A percentile compares a stretch with the other conserved stretches of the same genome.
phyloP scores from a whole-genome alignment of 2,329 filamentous ascomycete genomes.

The Sporothrix curviconia region DNA sequence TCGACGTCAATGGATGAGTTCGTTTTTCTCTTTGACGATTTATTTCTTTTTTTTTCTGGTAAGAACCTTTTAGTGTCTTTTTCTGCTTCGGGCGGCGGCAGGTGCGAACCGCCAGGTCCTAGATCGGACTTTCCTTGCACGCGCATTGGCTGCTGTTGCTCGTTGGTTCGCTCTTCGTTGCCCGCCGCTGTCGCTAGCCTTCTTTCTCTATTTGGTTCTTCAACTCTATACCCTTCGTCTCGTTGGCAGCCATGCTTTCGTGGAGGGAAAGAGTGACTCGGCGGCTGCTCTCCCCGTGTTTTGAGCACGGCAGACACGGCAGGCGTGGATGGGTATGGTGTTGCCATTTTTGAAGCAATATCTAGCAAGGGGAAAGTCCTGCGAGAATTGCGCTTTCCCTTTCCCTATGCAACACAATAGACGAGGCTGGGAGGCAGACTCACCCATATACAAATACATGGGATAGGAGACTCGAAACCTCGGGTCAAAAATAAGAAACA shows the following conservation, averaged over 20 bases:
- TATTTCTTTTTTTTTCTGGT: slow-evolving; percentile 10
- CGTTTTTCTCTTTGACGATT: neutral
- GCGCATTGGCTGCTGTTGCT: slow-evolving; percentile 16
- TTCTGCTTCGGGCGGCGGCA: neutral
- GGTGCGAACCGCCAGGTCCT: slow-evolving; percentile 14
- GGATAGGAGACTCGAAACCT: too few relatives aligned
- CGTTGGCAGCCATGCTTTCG: too few relatives aligned
- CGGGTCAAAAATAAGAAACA: too few relatives aligned
- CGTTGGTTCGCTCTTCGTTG: slow-evolving; percentile 10
- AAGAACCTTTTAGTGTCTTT: too few relatives aligned
- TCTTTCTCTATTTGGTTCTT: neutral
- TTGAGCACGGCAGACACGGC: neutral
- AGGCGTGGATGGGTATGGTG: neutral
- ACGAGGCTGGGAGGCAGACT: neutral
- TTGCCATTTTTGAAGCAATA: too few relatives aligned
- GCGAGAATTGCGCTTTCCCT: too few relatives aligned
- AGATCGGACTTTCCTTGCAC: slow-evolving; percentile 18
- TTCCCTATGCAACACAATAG: neutral
- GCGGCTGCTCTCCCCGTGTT: neutral
- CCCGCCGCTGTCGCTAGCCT: neutral
- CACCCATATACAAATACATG: too few relatives aligned
- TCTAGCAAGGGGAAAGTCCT: too few relatives aligned
- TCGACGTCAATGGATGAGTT: slow-evolving; percentile 8
- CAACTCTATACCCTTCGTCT: neutral
- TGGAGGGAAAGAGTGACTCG: neutral